phyloP scores from a whole-genome alignment of 164 flowering plant species.

The Taxillus chinensis region DNA sequence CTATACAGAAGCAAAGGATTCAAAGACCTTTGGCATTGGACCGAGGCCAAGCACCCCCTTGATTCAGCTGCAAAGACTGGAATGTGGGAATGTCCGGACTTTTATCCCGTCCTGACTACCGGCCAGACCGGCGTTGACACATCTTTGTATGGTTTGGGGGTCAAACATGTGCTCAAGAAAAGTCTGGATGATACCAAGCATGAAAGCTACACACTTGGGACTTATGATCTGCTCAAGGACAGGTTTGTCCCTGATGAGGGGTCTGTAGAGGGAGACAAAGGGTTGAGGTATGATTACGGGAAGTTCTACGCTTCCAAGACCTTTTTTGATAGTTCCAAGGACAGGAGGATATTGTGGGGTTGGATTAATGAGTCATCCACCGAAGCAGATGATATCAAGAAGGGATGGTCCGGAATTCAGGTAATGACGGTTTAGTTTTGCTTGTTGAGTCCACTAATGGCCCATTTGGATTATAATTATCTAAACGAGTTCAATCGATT shows the following conservation, averaged over 20 bases:
- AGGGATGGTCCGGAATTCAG: conserved; percentile 47
- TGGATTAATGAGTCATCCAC: conserved; percentile 46
- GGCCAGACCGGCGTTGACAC: conserved; percentile 32
- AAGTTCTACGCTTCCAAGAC: conserved; percentile 60
- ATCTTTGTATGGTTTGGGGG: conserved; percentile 13
- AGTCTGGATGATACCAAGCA: conserved; percentile 31
- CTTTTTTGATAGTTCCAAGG: conserved; percentile 32
- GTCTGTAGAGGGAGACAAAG: conserved; percentile 11
- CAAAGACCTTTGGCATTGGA: conserved; percentile 47
- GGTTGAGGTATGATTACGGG: conserved; percentile 51
- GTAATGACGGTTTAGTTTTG: conserved; percentile 3
- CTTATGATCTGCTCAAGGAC: conserved; percentile 21
- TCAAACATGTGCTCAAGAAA: conserved; percentile 40
- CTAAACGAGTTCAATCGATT: conserved; percentile 1
- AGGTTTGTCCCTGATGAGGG: conserved; percentile 28
- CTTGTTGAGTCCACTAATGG: no score
- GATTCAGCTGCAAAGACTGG: conserved; percentile 32
- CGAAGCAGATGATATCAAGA: conserved; percentile 17
- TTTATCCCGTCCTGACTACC: conserved; percentile 36
- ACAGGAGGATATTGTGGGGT: conserved; percentile 45
- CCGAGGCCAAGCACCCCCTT: conserved; percentile 24
- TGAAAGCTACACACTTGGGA: conserved; percentile 39
- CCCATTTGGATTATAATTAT: neutral
- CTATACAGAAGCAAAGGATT: conserved; percentile 35
- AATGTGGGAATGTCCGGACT: conserved; percentile 85